Evolutionary conservation across 2,329 filamentous ascomycete genomes (phyloP).

Genomic region (Aspergillus spinulosporus): DNA sequence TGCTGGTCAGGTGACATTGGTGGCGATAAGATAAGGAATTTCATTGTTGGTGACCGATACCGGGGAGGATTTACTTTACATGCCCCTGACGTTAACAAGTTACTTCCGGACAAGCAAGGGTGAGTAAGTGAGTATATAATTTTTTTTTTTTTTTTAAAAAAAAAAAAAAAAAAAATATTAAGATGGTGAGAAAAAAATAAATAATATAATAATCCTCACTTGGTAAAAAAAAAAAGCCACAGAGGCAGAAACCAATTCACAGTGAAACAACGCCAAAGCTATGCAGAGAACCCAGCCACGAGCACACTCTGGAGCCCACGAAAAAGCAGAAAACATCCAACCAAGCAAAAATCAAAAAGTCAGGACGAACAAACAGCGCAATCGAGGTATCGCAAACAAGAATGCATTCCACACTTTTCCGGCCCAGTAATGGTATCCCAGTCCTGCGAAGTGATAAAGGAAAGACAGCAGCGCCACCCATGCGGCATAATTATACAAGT

Average conservation of each 20-base stretch:
- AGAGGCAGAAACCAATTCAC: not conserved
- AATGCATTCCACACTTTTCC: conserved; percentile 22
- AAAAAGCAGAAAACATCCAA: not conserved
- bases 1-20: conserved; percentile 20
- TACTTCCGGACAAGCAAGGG: not conserved
- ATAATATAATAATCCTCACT: conserved; percentile 1
- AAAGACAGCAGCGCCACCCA: conserved; percentile 41
- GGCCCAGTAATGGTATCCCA: conserved; percentile 22
- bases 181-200: not conserved
- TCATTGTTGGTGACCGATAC: not conserved
- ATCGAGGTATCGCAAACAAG: conserved; percentile 12
- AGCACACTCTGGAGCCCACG: not conserved
- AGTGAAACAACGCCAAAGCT: conserved; percentile 15
- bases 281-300: conserved; percentile 10
- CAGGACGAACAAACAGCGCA: not conserved
- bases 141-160: too few species aligned
- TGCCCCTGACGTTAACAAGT: not conserved
- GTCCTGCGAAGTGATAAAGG: conserved; percentile 38
- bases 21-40: conserved; percentile 26
- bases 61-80: not conserved
- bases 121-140: too few species aligned
- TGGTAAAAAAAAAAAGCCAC: not conserved
- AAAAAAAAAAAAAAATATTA: too few species aligned
- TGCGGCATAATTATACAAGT: conserved; percentile 39
- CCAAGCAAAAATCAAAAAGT: not conserved